phyloP scores from a whole-genome alignment of 441 rosid genomes.

The Adansonia gregorii region DNA sequence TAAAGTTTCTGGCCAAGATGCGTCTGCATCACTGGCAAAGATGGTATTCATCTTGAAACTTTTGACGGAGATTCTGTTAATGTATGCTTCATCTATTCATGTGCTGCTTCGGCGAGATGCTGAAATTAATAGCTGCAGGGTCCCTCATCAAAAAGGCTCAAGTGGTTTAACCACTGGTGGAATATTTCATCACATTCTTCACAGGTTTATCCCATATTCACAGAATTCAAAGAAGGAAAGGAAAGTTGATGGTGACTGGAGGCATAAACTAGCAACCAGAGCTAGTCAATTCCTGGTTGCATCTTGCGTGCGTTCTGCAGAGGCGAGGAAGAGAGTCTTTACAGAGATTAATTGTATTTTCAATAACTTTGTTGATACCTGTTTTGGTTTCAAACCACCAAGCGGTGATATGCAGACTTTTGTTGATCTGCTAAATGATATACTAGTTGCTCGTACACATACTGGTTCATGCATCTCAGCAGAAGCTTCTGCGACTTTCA shows the following conservation, averaged over 20 bases:
- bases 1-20: slow-evolving; percentile 59
- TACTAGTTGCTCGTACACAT: slow-evolving; percentile 83
- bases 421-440: slow-evolving; percentile 88
- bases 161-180: slow-evolving; percentile 54
- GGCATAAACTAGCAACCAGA: slow-evolving; percentile 78
- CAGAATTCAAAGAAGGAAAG: slow-evolving; percentile 68
- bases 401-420: slow-evolving; percentile 68
- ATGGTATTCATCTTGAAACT: slow-evolving; percentile 91
- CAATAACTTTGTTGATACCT: slow-evolving; percentile 68
- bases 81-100: slow-evolving; percentile 87
- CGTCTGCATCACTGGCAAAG: slow-evolving; percentile 81
- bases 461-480: slow-evolving; percentile 83
- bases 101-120: slow-evolving; percentile 83
- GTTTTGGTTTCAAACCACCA: slow-evolving; percentile 61
- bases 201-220: slow-evolving; percentile 74
- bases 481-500: slow-evolving; percentile 90
- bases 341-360: slow-evolving; percentile 74
- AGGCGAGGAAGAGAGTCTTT: slow-evolving; percentile 88
- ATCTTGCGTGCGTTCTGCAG: slow-evolving; percentile 89
- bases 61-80: slow-evolving; percentile 80
- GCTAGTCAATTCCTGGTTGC: slow-evolving; percentile 92
- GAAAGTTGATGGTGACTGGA: slow-evolving; percentile 92
- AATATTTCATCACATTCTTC: slow-evolving; percentile 83
- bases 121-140: slow-evolving; percentile 68
- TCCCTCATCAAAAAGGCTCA: slow-evolving; percentile 58